Base-by-base conservation (phyloP, 1,284 basidiomycete species). In the Coriolopsis trogii region DNA sequence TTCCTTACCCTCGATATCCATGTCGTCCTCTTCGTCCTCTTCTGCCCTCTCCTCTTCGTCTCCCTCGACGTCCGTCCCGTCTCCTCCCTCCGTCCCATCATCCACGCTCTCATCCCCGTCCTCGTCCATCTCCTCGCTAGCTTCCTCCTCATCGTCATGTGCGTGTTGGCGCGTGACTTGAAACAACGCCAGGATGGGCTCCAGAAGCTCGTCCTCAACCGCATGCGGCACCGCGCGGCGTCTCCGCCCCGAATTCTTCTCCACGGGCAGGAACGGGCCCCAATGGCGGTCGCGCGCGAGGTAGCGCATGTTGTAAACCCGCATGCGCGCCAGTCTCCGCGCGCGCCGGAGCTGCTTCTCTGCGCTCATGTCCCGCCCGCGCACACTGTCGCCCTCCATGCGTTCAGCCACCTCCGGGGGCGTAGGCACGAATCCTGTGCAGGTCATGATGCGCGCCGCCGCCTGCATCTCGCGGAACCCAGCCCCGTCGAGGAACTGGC, bases 241-340 rank as follows among this genome's bases (percentile, higher is more conserved):
- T 5, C 18, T 40, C 4, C 37, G 41, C 43, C 43, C 23, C 31
- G 46, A n/a, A n/a, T n/a, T n/a, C n/a, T 33, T 31, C 21, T 38
- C 51, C 10, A 69, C 63, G 3, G 64, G 64, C 2, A 73, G 65
- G 58, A 68, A 80, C 1, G 78, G 78, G 0, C 78, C 78, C 74
- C 75, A 80, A 16, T 68, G 62, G 16, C 78, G 69, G 39, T 73
- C 66, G 3, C 65, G 65, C 21, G 65, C 62, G n/a, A 78, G 68
- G 44, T 77, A 80, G 28, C 69, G 67, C 63, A 80, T 71, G 43
- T 78, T 71, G 58, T 79, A 80, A 3, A 76, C 76, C 28, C 70
- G 69, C 50, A 67, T 69, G 29, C 75, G 67, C 6, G 78, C 77
- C 3, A 73, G 66, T 13, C 60, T 59, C 6, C 78, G 72, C 15